Percentiles rank a stretch among this genome's conserved stretches.
Conservation (phyloP, 1,139 yeast species). For the Zygotorulaspora mrakii region DNA sequence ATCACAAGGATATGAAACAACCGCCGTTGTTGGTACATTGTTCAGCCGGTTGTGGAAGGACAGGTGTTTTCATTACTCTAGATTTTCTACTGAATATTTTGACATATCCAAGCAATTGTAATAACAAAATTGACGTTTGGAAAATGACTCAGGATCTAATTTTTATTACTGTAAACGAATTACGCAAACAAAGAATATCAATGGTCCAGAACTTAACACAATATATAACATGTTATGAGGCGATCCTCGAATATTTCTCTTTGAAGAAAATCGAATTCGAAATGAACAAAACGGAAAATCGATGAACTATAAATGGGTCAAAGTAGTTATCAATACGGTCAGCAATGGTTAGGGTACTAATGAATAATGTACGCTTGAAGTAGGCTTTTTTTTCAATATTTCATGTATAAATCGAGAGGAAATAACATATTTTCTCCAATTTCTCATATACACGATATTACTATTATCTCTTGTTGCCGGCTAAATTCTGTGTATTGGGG, state of each 20-base stretch:
- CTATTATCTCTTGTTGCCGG: no score
- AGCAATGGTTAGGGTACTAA: not conserved
- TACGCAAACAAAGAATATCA: constrained; percentile 68
- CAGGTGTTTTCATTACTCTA: constrained; percentile 78
- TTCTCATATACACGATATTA: no score
- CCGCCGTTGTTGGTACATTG: constrained; percentile 69
- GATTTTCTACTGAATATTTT: constrained; percentile 58
- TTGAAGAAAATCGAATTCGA: constrained; percentile 6
- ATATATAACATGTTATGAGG: constrained; percentile 67
- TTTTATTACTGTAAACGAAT: constrained; percentile 43
- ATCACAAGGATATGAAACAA: constrained; percentile 15
- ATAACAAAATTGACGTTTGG: constrained; percentile 37
- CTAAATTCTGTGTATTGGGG: no score
- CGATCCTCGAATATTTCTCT: constrained; percentile 39
- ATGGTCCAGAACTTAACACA: constrained; percentile 83
- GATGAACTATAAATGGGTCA: not conserved
- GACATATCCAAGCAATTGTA: constrained; percentile 26
- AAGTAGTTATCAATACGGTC: not conserved
- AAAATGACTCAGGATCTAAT: constrained; percentile 37
- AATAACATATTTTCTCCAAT: no score
- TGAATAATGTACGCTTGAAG: no score
- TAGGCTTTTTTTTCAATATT: no score
- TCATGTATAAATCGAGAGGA: no score
- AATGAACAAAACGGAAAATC: not conserved
- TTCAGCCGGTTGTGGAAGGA: constrained; percentile 90